phyloP scores from a whole-genome alignment of 2,329 filamentous ascomycete species.

The Claviceps purpurea region DNA sequence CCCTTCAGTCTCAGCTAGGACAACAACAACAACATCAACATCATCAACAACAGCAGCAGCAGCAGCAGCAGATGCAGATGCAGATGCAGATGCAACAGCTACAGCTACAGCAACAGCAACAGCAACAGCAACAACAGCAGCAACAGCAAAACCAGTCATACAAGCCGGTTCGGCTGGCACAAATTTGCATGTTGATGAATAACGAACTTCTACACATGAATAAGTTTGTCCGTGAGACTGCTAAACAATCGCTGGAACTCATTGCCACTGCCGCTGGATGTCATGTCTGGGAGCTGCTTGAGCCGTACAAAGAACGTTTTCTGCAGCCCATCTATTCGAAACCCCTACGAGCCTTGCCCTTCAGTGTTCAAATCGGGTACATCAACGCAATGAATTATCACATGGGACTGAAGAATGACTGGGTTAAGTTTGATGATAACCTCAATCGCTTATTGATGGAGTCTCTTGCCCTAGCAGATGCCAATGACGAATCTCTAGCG shows the following conservation, averaged over 20 bases:
- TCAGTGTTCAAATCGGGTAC: conserved; percentile 91
- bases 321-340: conserved; percentile 92
- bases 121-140: conserved; percentile 30
- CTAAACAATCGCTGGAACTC: conserved; percentile 66
- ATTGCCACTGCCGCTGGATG: conserved; percentile 66
- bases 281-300: conserved; percentile 76
- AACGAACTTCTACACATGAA: conserved; percentile 92
- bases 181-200: conserved; percentile 74
- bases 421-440: conserved; percentile 84
- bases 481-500: conserved; percentile 81
- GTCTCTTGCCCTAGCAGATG: conserved; percentile 84
- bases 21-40: conserved; percentile 36
- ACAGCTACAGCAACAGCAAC: conserved; percentile 18
- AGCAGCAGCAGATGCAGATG: conserved; percentile 25
- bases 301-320: conserved; percentile 79
- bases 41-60: conserved; percentile 32
- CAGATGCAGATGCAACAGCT: conserved; percentile 32
- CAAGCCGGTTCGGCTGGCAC: conserved; percentile 46
- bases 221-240: conserved; percentile 79
- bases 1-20: conserved; percentile 23
- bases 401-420: conserved; percentile 74
- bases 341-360: conserved; percentile 80
- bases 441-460: conserved; percentile 86
- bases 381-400: conserved; percentile 97
- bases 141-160: conserved; percentile 27